A percentile compares a stretch with the other conserved stretches of the same genome.
Evolutionary conservation across 1,284 basidiomycete species (phyloP).

Genomic region (Phylloboletellus chloephorus): DNA sequence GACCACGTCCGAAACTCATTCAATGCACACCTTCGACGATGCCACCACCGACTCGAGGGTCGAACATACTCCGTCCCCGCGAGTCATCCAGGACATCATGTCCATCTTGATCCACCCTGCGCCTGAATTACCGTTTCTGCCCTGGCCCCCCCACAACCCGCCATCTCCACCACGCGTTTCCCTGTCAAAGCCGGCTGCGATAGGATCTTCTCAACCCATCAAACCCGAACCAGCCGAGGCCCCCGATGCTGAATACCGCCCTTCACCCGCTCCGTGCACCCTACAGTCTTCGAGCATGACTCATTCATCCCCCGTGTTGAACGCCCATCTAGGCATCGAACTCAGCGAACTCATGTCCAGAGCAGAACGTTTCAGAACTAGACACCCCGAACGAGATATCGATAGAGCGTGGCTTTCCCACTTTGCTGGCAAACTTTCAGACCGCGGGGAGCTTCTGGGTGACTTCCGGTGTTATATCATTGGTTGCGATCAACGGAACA

Average conservation of each 20-base stretch:
- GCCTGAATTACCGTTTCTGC: constrained; percentile 6
- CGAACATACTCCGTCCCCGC: constrained; percentile 24
- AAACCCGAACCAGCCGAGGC: constrained; percentile 2
- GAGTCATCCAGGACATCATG: constrained; percentile 32
- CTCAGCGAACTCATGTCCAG: constrained; percentile 48
- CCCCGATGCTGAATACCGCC: background rate
- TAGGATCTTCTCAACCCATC: constrained; percentile 1
- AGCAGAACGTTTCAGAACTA: constrained; percentile 47
- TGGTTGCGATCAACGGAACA: constrained; percentile 60
- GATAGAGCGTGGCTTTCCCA: constrained; percentile 58
- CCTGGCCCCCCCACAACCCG: constrained; percentile 9
- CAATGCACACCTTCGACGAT: constrained; percentile 5
- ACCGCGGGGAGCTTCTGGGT: constrained; percentile 48
- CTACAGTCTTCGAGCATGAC: constrained; percentile 8
- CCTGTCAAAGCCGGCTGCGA: constrained; percentile 1
- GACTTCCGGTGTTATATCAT: constrained; percentile 61
- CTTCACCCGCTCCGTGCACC: constrained; percentile 2
- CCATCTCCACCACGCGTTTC: constrained; percentile 4
- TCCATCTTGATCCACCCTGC: constrained; percentile 26
- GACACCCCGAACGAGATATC: constrained; percentile 50
- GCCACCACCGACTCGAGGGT: background rate
- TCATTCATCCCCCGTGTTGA: constrained; percentile 44
- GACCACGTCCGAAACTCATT: background rate
- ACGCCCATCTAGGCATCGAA: constrained; percentile 56
- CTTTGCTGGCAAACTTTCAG: constrained; percentile 60